Evolutionary conservation across 2,329 filamentous ascomycete species (phyloP), one percentile per base, ranked within the genome.

Genomic region (Pleomassaria siparia): DNA sequence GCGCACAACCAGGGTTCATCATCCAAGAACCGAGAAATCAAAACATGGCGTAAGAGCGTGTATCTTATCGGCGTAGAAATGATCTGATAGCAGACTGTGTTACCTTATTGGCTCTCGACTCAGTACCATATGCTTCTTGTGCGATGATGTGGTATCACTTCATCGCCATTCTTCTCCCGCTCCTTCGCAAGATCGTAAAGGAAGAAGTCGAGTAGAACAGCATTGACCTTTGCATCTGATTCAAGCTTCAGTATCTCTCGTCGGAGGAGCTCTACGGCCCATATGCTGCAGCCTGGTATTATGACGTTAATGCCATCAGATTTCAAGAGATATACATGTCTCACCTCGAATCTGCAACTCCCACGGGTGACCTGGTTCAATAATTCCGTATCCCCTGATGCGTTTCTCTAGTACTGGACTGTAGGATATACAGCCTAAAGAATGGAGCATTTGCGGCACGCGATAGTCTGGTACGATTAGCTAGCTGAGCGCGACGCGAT

Each of bases 111-210:
- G 13, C 15, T 11, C 21, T 22, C 12, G 10, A 30, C 15, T 71
- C 59, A 96, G 71, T 96, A 96, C 91, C 91, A 96, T 52, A 96
- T 96, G 64, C 90, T 95, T 67, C 91, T 82, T 35, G 91, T 96
- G 54, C 91, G 80, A 72, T 96, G 91, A 72, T 96, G 91, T 4
- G 89, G 89, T 51, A 90, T 81, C 32, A 62, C 59, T 42, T 63
- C 68, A 20, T 57, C 58, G 5, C 54, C 62, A 6, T 65, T 67
- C 24, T 60, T 62, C 70, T 97, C 92, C 66, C 88, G 71, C 64
- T 90, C 87, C 70, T 97, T 99, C 74, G 94, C 91, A 15, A 87
- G 84, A 73, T 99, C 94, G 67, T 99, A 99, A 46, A 99, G 76
- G 71, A 96, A 96, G 73, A 97, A 99, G 71, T 99, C 94, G 54